Conservation (phyloP, 805 yeast genomes). For the Barnettozyma sp. region DNA sequence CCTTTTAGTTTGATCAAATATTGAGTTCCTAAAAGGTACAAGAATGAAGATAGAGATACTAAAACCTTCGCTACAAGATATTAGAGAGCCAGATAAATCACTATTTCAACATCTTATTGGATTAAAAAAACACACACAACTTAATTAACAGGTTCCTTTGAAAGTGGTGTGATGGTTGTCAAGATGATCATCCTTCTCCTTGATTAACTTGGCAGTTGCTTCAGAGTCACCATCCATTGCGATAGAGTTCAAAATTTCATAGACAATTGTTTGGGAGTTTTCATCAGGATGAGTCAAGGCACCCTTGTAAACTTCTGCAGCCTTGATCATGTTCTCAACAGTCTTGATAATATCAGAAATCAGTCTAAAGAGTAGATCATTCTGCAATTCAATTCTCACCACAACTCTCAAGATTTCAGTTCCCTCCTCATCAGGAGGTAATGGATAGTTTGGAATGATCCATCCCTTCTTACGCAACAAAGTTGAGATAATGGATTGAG, state of each 20-base stretch:
- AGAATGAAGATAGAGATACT: too few relatives aligned
- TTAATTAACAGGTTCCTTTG: conserved; percentile 23
- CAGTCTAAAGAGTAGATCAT: conserved; percentile 51
- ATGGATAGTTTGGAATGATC: conserved; percentile 84
- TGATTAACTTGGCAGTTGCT: conserved; percentile 7
- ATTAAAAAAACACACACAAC: background rate
- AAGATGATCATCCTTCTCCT: conserved; percentile 18
- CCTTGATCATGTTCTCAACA: conserved; percentile 44
- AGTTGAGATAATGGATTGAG: conserved; percentile 69
- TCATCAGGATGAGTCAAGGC: conserved; percentile 12
- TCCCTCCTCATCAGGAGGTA: conserved; percentile 54
- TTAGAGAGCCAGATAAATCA: too few relatives aligned
- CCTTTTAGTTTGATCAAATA: too few relatives aligned
- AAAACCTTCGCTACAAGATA: too few relatives aligned
- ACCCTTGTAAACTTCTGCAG: conserved; percentile 31
- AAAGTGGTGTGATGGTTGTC: conserved; percentile 23
- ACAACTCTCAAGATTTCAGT: conserved; percentile 79
- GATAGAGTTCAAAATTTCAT: conserved; percentile 44
- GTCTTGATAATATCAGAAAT: conserved; percentile 53
- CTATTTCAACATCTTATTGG: too few relatives aligned
- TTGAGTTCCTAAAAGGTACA: too few relatives aligned
- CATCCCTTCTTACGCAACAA: conserved; percentile 74
- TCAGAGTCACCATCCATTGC: conserved; percentile 50
- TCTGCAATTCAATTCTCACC: conserved; percentile 63
- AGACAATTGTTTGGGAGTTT: conserved; percentile 30